phyloP scores from a whole-genome alignment of 2,329 filamentous ascomycete species.

The Colletotrichum karsti region DNA sequence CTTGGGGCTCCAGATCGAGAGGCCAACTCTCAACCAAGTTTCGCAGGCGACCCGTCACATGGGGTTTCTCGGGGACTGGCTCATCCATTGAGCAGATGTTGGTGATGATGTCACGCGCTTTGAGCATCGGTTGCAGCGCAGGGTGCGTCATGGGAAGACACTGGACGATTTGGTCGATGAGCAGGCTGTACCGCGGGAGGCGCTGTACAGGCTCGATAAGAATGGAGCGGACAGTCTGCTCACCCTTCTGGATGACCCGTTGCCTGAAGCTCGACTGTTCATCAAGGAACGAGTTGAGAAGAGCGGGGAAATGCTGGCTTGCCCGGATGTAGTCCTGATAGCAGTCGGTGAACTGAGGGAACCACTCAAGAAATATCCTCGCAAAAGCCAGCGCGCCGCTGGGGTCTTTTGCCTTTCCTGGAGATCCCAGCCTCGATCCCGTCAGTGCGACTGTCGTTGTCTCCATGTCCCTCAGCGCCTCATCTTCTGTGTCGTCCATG shows the following conservation, averaged over 20 bases:
- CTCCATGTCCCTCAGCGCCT: slow-evolving; percentile 81
- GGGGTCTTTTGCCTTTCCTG: slow-evolving; percentile 69
- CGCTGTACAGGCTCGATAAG: slow-evolving; percentile 97
- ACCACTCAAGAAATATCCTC: slow-evolving; percentile 86
- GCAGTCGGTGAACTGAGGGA: slow-evolving; percentile 88
- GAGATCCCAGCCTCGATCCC: slow-evolving; percentile 53
- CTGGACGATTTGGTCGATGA: slow-evolving; percentile 94
- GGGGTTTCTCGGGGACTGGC: slow-evolving; percentile 73
- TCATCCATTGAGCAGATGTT: slow-evolving; percentile 95
- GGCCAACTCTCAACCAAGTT: slow-evolving; percentile 85
- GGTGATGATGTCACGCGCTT: slow-evolving; percentile 91
- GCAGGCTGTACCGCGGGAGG: slow-evolving; percentile 90
- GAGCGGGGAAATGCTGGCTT: slow-evolving; percentile 85
- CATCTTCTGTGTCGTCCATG: slow-evolving; percentile 85
- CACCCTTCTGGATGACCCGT: slow-evolving; percentile 82
- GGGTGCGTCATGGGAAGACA: slow-evolving; percentile 88
- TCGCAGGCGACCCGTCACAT: slow-evolving; percentile 77
- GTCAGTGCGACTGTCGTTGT: slow-evolving; percentile 51
- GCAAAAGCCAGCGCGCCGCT: slow-evolving; percentile 83
- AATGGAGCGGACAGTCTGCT: slow-evolving; percentile 89
- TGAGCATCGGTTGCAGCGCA: slow-evolving; percentile 82
- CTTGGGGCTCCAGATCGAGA: slow-evolving; percentile 72
- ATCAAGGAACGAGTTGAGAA: slow-evolving; percentile 82
- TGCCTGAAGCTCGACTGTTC: slow-evolving; percentile 85
- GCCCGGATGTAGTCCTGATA: slow-evolving; percentile 94